A percentile compares a stretch with the other conserved stretches of the same genome.
These are phyloP conservation scores for Vicia villosa DNA, from an alignment of 306 rosid species.

Conservation along the genomic window DNA sequence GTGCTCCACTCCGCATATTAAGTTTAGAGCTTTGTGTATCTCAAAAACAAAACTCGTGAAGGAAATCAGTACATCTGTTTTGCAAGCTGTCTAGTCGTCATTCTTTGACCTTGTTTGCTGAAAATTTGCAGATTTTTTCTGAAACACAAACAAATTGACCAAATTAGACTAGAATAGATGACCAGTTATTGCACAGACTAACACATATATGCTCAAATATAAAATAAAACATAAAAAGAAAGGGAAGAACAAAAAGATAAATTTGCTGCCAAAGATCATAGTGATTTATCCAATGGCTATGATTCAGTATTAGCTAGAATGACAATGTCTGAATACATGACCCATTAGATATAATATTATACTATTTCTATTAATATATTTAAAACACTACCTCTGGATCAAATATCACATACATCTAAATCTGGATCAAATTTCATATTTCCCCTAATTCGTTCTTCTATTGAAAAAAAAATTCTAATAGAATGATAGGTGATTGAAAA, in stretches of 20 bases:
- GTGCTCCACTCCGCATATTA: not conserved
- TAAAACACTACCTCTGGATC: too few species aligned
- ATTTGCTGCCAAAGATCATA: not conserved
- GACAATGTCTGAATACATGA: not conserved
- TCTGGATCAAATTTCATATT: constrained; percentile 1
- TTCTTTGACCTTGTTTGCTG: constrained; percentile 31
- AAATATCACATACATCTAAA: not conserved
- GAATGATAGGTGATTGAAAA: not conserved
- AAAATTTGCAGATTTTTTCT: constrained; percentile 22
- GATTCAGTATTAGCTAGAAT: not conserved
- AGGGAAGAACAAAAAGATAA: not conserved
- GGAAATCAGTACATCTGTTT: not conserved
- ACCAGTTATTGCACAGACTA: not conserved
- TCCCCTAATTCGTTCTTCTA: not conserved
- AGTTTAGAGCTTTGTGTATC: not conserved
- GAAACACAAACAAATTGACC: constrained; percentile 16
- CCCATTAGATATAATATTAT: too few species aligned
- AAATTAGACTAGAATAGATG: constrained; percentile 2
- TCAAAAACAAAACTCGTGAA: not conserved
- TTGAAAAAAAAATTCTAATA: not conserved
- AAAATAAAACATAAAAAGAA: not conserved
- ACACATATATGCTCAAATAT: not conserved
- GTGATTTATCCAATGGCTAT: not conserved
- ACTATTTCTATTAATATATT: too few species aligned
- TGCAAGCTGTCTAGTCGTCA: constrained; percentile 1